Evolutionary conservation across 106 monocot species (phyloP).

Genomic region (Dioscorea dumetorum): DNA sequence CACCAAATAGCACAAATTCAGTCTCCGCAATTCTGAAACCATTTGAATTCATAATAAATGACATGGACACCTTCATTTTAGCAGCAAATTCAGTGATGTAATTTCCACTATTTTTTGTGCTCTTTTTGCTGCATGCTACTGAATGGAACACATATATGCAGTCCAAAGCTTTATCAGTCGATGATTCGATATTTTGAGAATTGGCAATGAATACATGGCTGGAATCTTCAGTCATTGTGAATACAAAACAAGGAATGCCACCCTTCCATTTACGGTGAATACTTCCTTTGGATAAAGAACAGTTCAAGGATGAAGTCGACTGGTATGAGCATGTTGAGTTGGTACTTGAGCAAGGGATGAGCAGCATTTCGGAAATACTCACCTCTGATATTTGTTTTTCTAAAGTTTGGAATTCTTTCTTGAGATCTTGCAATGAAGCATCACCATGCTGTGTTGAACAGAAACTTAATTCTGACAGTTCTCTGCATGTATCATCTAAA

Average conservation of each 20-base stretch:
- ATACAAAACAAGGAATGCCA: constrained; percentile 39
- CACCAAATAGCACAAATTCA: constrained; percentile 66
- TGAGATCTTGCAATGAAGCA: constrained; percentile 5
- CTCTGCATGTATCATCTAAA: constrained; percentile 5
- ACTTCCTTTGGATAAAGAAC: constrained; percentile 31
- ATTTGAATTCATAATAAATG: constrained; percentile 31
- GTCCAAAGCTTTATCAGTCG: constrained; percentile 30
- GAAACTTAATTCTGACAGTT: constrained; percentile 1
- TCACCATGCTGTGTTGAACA: constrained; percentile 1
- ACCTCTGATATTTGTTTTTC: constrained; percentile 7
- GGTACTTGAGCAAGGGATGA: constrained; percentile 15
- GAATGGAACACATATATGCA: constrained; percentile 56
- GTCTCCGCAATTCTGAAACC: constrained; percentile 34
- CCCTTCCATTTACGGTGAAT: constrained; percentile 38
- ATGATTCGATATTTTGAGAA: constrained; percentile 28
- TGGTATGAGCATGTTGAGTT: constrained; percentile 21
- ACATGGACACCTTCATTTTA: constrained; percentile 74
- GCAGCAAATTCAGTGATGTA: constrained; percentile 29
- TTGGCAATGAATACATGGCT: constrained; percentile 30
- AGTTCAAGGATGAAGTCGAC: constrained; percentile 8
- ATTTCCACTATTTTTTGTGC: neutral
- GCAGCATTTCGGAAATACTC: constrained; percentile 10
- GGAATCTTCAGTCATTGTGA: constrained; percentile 22
- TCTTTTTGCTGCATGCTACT: neutral
- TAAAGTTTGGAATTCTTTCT: neutral